These are phyloP conservation scores for Ilyonectria sp. DNA, from an alignment of 2,329 filamentous ascomycete species.

Conservation along the genomic window DNA sequence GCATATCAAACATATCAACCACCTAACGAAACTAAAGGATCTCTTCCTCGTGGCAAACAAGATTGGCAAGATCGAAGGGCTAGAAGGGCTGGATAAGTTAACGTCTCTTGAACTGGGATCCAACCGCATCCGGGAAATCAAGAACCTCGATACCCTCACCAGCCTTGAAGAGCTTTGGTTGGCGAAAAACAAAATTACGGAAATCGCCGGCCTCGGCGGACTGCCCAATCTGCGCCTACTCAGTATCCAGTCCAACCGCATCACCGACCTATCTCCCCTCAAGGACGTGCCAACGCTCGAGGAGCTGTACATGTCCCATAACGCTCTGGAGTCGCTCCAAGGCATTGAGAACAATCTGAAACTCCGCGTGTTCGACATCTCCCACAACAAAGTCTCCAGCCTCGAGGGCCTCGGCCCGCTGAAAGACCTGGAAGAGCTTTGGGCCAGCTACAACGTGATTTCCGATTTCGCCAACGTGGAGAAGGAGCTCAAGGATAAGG, in stretches of 20 bases:
- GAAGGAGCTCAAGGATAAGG: constrained; percentile 82
- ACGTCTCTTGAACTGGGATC: constrained; percentile 92
- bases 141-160: constrained; percentile 84
- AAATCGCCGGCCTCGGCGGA: constrained; percentile 82
- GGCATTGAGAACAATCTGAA: constrained; percentile 78
- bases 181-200: constrained; percentile 95
- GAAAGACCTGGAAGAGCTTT: constrained; percentile 86
- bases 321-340: constrained; percentile 83
- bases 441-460: constrained; percentile 92
- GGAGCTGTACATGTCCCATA: constrained; percentile 97
- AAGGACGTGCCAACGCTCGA: constrained; percentile 82
- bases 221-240: constrained; percentile 88
- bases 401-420: constrained; percentile 81
- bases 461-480: constrained; percentile 87
- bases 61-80: constrained; percentile 87
- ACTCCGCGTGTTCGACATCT: constrained; percentile 88
- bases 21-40: constrained; percentile 84
- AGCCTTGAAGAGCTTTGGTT: constrained; percentile 92
- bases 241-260: constrained; percentile 95
- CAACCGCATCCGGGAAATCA: constrained; percentile 90
- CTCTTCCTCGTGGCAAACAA: constrained; percentile 97
- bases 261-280: constrained; percentile 83
- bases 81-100: constrained; percentile 82
- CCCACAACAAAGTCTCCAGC: constrained; percentile 85
- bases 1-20: constrained; percentile 91